Conservation (phyloP, 352 stramenopile genomes). For the Hyaloperonospora arabidopsidis region DNA sequence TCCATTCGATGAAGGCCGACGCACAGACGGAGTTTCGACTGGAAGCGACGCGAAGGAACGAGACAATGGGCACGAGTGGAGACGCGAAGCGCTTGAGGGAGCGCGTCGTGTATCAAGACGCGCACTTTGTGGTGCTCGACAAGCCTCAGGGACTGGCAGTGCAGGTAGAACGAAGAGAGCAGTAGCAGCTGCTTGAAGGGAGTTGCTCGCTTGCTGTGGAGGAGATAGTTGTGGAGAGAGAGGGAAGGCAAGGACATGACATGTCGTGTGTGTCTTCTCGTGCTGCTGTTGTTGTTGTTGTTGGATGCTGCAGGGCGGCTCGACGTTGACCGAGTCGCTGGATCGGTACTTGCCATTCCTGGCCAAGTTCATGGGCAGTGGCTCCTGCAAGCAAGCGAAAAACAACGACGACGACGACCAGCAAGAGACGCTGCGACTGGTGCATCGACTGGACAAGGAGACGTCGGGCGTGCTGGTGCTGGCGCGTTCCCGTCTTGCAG, state of each 20-base stretch:
- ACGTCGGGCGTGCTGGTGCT: slow-evolving; percentile 64
- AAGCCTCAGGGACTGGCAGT: slow-evolving; percentile 66
- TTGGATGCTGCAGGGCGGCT: slow-evolving; percentile 33
- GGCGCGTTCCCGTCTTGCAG: slow-evolving; percentile 54
- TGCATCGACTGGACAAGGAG: slow-evolving; percentile 71
- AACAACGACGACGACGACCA: no score
- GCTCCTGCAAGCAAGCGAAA: no score
- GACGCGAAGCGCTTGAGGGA: slow-evolving; percentile 25
- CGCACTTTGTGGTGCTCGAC: slow-evolving; percentile 57
- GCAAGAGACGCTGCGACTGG: slow-evolving; percentile 30
- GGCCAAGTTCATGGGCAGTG: slow-evolving; percentile 15
- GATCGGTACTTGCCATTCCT: slow-evolving; percentile 38
- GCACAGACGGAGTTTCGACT: no score
- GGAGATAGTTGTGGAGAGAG: no score
- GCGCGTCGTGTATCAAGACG: slow-evolving; percentile 40
- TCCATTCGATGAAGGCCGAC: no score
- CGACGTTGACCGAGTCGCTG: slow-evolving; percentile 34
- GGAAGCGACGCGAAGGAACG: not conserved
- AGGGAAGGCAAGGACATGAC: no score
- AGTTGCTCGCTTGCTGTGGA: no score
- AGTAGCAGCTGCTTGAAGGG: no score
- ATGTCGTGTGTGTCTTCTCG: no score
- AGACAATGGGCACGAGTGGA: slow-evolving; percentile 1
- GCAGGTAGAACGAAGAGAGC: slow-evolving; percentile 18
- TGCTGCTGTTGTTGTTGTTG: not conserved